Percentiles rank a stretch among this genome's conserved stretches.
phyloP scores from a whole-genome alignment of 1,139 yeast species.

The Yamadazyma dendronema region DNA sequence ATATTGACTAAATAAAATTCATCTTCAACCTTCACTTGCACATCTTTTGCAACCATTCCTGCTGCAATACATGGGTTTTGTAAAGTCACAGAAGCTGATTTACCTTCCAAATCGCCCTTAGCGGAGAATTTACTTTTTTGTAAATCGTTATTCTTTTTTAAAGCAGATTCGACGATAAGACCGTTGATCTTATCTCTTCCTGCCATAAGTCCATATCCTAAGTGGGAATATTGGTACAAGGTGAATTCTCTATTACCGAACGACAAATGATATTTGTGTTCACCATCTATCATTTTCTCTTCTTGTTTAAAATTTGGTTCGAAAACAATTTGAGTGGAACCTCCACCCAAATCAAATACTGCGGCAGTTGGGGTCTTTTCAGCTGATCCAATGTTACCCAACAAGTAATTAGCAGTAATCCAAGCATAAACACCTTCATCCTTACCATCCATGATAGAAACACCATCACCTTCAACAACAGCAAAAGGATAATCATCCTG shows the following conservation, averaged over 20 bases:
- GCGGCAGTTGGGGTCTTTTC: constrained; percentile 85
- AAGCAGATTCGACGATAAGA: constrained; percentile 50
- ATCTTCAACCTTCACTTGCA: constrained; percentile 52
- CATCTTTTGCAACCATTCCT: constrained; percentile 52
- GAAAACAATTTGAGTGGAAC: constrained; percentile 96
- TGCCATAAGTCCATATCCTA: constrained; percentile 94
- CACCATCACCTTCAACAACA: constrained; percentile 80
- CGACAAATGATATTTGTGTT: constrained; percentile 74
- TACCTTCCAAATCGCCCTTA: constrained; percentile 39
- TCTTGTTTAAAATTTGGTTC: constrained; percentile 73
- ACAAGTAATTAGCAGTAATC: constrained; percentile 90
- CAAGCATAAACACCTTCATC: constrained; percentile 99
- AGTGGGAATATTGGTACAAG: constrained; percentile 92
- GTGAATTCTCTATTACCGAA: constrained; percentile 81
- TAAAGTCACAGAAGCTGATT: constrained; percentile 41
- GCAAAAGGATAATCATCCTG: constrained; percentile 85
- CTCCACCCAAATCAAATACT: constrained; percentile 97
- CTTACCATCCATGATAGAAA: constrained; percentile 90
- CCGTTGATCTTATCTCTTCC: constrained; percentile 83
- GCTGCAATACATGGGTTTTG: constrained; percentile 89
- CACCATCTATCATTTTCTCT: constrained; percentile 70
- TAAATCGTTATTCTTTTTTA: constrained; percentile 32
- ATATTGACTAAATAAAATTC: constrained; percentile 60
- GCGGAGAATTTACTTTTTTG: constrained; percentile 24
- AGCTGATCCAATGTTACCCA: constrained; percentile 84